Evolutionary conservation across 331 rosid genomes (phyloP), one percentile per base, ranked within the genome.

Genomic region (Spiraea crenata): DNA sequence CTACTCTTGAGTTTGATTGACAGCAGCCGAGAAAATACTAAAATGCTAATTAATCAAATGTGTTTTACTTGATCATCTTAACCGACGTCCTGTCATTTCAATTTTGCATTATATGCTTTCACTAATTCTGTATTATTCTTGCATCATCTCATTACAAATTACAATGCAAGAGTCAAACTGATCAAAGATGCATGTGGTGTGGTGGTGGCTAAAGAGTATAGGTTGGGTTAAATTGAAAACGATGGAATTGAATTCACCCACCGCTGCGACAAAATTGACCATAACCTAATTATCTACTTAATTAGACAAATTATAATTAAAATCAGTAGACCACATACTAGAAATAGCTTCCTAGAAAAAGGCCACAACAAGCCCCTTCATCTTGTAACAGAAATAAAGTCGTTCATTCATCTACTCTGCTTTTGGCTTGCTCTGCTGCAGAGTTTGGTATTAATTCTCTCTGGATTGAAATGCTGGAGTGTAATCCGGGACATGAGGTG

Each of bases 191-290:
- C 31, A 25, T 25, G 31, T 25, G 31, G 31, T 25, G 31, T 25
- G 31, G 31, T n/a, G 31, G 65, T 9, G 56, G 74, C 31, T 2
- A 25, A 25, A 25, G 31, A 25, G 31, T 25, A 25, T 25, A 25
- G 31, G 31, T 25, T 25, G 2, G 1, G 31, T 25, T n/a, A 59
- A 39, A 69, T 25, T 69, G 71, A 79, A 57, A 73, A 48, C 17
- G 76, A 79, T 76, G 57, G 58, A 60, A 49, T 59, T 77, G 31
- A 25, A 63, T 49, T 65, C 51, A 74, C 31, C 45, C 40, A 2
- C 25, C 61, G 39, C 4, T 56, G 61, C n/a, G 2, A 5, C 61
- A 56, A 10, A 12, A 57, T 57, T 57, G 9, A 57, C 62, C 62
- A 31, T 25, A 57, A 11, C 62, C 62, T 31, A 57, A 57, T 57